Base-by-base conservation (phyloP, 2,329 filamentous ascomycete species). In the Diaporthe capsici region DNA sequence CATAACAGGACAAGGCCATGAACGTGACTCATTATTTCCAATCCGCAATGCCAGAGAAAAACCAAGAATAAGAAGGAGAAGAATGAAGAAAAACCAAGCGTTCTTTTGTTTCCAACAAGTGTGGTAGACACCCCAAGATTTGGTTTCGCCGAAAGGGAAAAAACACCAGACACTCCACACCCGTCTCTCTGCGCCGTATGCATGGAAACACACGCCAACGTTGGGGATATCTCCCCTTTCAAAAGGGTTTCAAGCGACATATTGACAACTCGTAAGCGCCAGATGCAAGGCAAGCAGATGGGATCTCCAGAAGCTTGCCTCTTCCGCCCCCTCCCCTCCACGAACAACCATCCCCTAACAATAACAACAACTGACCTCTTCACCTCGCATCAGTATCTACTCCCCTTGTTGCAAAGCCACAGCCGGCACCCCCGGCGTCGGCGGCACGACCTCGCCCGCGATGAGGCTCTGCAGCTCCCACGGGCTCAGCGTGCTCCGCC, bases 401-500 rank as follows among this genome's bases (percentile, higher is more conserved):
- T 42, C 28, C 37, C n/a, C 20, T 53, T 25, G 9, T 37, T 25
- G 49, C 60, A 15, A 31, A 25, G 44, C 51, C 44, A 22, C 15
- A 3, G n/a, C 37, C 22, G 12, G 63, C 22, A 25, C 20, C 22
- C 63, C 31, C 8, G 77, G 74, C 20, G 78, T 77, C 4, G 77
- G 75, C 28, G 78, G 76, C n/a, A 77, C 78, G 4, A 80, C 79
- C 31, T 78, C 78, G 8, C 88, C 88, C 3, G 84, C 79, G 71
- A 93, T 92, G 81, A 94, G 82, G 60, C 89, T 91, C 84, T 94
- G 90, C 81, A 96, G 84, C 83, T 96, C 94, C 87, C 93, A 93
- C 4, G 93, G 92, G 80, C 90, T 95, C 44, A 96, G 85, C 28
- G 94, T 96, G 80, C 93, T 95, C 82, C 94, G 89, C 81, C 94